Percentiles rank a stretch among this genome's conserved stretches.
Evolutionary conservation across 2,329 filamentous ascomycete genomes (phyloP).

Genomic region (Colletotrichum sidae): DNA sequence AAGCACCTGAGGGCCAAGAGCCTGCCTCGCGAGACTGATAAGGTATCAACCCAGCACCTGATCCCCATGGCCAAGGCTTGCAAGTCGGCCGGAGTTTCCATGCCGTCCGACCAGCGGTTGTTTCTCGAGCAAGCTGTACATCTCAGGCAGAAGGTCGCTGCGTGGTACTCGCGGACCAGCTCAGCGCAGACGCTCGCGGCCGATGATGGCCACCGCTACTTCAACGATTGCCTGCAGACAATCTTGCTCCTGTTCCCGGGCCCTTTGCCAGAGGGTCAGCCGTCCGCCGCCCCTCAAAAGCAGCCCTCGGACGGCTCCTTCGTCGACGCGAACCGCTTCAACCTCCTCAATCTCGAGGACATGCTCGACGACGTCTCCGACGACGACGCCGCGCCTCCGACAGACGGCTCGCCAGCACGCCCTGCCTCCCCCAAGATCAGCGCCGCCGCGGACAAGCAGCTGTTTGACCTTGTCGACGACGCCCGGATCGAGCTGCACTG

Average conservation of each 20-base stretch:
- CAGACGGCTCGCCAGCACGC: background rate
- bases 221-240: background rate
- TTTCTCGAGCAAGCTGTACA: constrained; percentile 4
- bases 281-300: background rate
- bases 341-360: background rate
- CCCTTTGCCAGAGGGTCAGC: background rate
- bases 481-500: constrained; percentile 2
- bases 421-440: no score
- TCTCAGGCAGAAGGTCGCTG: background rate
- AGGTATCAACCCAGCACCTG: background rate
- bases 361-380: background rate
- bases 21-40: background rate
- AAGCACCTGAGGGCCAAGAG: background rate
- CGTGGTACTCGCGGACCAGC: background rate
- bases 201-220: background rate
- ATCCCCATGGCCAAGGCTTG: constrained; percentile 6
- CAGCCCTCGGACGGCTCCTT: background rate
- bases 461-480: constrained; percentile 9
- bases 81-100: background rate
- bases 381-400: background rate
- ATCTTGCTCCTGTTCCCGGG: background rate
- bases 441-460: background rate
- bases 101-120: background rate
- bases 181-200: background rate
- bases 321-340: background rate